Base-by-base conservation (phyloP, 352 stramenopile genomes). In the Pythium aphanidermatum region DNA sequence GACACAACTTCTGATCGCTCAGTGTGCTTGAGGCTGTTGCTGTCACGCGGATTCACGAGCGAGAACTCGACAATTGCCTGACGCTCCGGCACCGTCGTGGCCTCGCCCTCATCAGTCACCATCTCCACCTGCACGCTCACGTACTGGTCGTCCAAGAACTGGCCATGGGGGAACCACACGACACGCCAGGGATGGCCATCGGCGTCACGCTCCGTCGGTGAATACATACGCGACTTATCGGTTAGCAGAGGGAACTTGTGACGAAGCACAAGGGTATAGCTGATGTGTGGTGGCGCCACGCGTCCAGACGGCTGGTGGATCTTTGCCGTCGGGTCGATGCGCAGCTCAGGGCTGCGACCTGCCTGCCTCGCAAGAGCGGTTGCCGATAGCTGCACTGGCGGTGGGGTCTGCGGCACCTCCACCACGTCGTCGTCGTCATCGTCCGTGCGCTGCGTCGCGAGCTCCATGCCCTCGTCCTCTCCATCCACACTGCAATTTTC, bases 101-200 rank as follows among this genome's bases (percentile, higher is more conserved):
- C 32, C 28, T 32, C 20, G 31, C 26, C 17, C 2, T 58, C 47
- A 3, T 45, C 46, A 17, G 55, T 17, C 6, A 81, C 56, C 53
- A 85, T 69, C 51, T 86, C 66, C 3, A 88, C 74, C 34, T 74
- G 76, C 21, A 88, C 58, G 24, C 75, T 72, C 12, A 82, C 74
- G 41, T 61, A 73, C 12, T 73, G 44, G 44, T 58, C 44, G 32
- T 79, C 54, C 11, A 71, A 50, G 19, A 52, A 52, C 26, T 61
- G 57, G 8, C 79, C 78, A 41, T 70, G 59, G 11, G 72, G 71
- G 17, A 76, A 76, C 75, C 75, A 91, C 47, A 79, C 50, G 11
- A 91, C 57, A 25, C 76, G 71, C 79, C 79, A 91, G 24, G 52
- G 39, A 16, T 56, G 56, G 23, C 63, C 72, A 5, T 46, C 35